Conservation (phyloP, 2,329 filamentous ascomycete genomes). For the Talaromyces sp. region DNA sequence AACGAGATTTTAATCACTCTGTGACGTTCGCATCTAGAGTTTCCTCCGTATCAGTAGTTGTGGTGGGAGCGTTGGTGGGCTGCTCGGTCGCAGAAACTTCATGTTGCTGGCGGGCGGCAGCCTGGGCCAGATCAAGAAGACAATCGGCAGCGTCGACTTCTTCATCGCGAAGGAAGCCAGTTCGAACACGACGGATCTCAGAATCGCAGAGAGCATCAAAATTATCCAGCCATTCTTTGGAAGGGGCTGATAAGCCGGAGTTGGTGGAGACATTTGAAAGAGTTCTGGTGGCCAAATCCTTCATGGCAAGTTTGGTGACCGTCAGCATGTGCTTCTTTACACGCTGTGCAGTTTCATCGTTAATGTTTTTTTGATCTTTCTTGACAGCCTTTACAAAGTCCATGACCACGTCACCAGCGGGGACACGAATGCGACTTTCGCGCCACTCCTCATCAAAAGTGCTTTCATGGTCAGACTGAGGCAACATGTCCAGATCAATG, state of each 20-base stretch:
- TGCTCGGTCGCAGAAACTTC: no score
- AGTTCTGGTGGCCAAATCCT: not conserved
- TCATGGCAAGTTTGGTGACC: not conserved
- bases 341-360: constrained; percentile 6
- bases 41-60: no score
- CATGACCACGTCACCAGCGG: constrained; percentile 20
- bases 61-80: no score
- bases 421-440: constrained; percentile 16
- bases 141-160: not conserved
- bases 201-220: not conserved
- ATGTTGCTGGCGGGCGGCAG: not conserved
- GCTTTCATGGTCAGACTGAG: constrained; percentile 17
- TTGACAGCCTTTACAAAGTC: constrained; percentile 24
- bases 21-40: not conserved
- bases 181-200: not conserved
- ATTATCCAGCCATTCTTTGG: not conserved
- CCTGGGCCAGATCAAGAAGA: not conserved
- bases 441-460: constrained; percentile 25
- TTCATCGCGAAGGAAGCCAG: not conserved
- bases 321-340: constrained; percentile 1
- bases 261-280: not conserved
- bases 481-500: constrained; percentile 17
- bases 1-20: not conserved
- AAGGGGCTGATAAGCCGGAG: no score
- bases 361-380: constrained; percentile 4